A percentile compares a stretch with the other conserved stretches of the same genome.
Conservation (phyloP, 192 early-diverging fungal species). For the Coemansia asiatica region DNA sequence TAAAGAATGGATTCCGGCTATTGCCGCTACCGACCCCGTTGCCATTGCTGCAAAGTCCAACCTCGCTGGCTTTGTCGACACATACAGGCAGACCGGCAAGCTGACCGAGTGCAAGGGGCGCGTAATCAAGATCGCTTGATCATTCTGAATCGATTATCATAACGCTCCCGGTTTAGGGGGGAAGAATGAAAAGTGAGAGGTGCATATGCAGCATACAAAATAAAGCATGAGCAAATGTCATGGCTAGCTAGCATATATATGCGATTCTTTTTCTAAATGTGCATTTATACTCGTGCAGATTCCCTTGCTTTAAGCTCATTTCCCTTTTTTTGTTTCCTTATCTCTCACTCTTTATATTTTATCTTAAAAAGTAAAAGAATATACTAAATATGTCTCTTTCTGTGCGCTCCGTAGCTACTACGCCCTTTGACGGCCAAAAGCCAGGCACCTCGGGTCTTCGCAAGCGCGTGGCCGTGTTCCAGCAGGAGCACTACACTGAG, state of each 20-base stretch:
- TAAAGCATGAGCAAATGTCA: too few species aligned
- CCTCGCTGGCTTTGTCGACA: conserved; percentile 76
- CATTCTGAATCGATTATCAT: neutral
- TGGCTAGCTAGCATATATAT: too few species aligned
- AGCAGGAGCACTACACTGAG: conserved; percentile 93
- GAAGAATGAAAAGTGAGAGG: neutral
- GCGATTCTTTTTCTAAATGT: too few species aligned
- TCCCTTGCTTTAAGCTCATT: neutral
- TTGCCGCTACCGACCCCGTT: conserved; percentile 65
- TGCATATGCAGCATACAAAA: too few species aligned
- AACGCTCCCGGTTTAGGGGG: too few species aligned
- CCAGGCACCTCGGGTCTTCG: conserved; percentile 95
- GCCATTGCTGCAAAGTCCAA: conserved; percentile 64
- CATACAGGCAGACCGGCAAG: conserved; percentile 67
- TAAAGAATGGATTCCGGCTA: conserved; percentile 68
- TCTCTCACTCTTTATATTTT: neutral
- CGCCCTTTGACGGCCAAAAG: conserved; percentile 88
- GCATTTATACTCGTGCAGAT: neutral
- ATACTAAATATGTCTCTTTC: conserved; percentile 18
- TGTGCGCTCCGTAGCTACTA: conserved; percentile 63
- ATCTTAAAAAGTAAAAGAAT: too few species aligned
- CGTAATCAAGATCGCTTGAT: conserved; percentile 21
- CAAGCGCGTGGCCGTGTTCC: conserved; percentile 94
- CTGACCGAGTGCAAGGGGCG: conserved; percentile 79
- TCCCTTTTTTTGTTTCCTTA: neutral